phyloP scores from a whole-genome alignment of 495 filamentous ascomycete genomes.

The Neurospora sublineolata region DNA sequence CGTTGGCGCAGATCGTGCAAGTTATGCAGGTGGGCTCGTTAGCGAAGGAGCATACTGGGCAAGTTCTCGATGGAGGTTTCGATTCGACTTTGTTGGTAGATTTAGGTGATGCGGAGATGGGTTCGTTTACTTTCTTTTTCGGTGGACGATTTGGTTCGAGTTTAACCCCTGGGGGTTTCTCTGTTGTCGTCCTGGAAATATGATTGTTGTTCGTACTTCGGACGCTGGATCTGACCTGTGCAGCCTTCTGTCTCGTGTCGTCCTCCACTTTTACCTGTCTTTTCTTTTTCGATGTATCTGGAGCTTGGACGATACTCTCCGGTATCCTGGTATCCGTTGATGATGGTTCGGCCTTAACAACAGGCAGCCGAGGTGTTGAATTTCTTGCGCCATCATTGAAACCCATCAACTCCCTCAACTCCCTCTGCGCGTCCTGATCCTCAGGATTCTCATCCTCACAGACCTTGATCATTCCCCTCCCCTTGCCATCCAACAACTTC shows the following conservation, averaged over 20 bases:
- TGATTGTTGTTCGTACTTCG: neutral
- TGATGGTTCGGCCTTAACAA: neutral
- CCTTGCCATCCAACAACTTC: conserved; percentile 47
- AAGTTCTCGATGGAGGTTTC: conserved; percentile 16
- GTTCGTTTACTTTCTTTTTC: neutral
- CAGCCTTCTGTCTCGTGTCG: neutral
- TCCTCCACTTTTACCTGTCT: neutral
- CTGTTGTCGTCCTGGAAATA: neutral
- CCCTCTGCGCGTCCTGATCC: conserved; percentile 47
- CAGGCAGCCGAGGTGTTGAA: neutral
- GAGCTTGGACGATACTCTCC: neutral
- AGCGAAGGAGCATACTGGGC: conserved; percentile 51
- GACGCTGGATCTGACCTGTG: neutral
- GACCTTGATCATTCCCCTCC: conserved; percentile 52
- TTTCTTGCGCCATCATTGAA: conserved; percentile 1
- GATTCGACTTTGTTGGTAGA: neutral
- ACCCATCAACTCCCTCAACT: conserved; percentile 46
- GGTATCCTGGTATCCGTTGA: neutral
- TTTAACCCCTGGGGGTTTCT: neutral
- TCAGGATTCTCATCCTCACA: conserved; percentile 58
- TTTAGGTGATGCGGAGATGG: neutral
- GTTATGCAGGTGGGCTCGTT: conserved; percentile 40
- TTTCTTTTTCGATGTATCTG: neutral
- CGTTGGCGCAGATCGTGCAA: conserved; percentile 55
- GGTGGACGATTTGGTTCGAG: neutral